Base-by-base conservation (phyloP, 345 rosid genomes). In the Psidium guajava region DNA sequence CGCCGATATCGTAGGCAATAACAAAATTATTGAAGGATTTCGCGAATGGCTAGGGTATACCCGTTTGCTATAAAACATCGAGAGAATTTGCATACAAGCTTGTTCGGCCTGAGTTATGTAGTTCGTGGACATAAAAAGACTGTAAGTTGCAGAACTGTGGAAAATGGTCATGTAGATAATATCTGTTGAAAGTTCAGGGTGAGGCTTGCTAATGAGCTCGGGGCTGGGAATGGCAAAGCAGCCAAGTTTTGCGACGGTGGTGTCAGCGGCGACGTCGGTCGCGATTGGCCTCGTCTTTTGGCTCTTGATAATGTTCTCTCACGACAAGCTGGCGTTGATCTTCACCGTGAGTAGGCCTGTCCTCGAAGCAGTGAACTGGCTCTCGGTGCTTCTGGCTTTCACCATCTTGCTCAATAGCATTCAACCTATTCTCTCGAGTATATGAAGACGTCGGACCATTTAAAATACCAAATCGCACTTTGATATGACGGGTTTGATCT, bases 401-500 rank as follows among this genome's bases (percentile, higher is more conserved):
- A 94, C 98, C 6, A 86, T 96, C 84, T 89, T 95, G 84, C 96
- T 96, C 92, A 95, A 95, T 81, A 96, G 98, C 83, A 92, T 95
- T n/a, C 98, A 95, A 80, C 98, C 98, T 15, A 85, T 96, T 87
- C 95, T 95, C 77, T 96, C 98, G 0, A 98, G 98, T 95, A 90
- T 21, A 3, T n/a, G 6, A 42, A 8, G 1, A 64, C 10, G 10
- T 64, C 44, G 5, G 73, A 27, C 8, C 5, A 4, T 55, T 50
- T 2, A 24, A 36, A 47, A 6, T 77, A 64, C 22, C 1, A 8
- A 11, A 1, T 8, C 27, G 24, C 27, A 32, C 54, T 16, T 27
- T 21, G 0, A 44, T 25, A 11, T 11, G 8, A 47, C 8, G 50
- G 24, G 3, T 32, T 40, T 16, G 0, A 69, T 0, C 44, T 16